A percentile compares a stretch with the other conserved stretches of the same genome.
These are phyloP conservation scores for Chalciporus pseudorubinellus DNA, from an alignment of 768 basidiomycete genomes.

Conservation along the genomic window DNA sequence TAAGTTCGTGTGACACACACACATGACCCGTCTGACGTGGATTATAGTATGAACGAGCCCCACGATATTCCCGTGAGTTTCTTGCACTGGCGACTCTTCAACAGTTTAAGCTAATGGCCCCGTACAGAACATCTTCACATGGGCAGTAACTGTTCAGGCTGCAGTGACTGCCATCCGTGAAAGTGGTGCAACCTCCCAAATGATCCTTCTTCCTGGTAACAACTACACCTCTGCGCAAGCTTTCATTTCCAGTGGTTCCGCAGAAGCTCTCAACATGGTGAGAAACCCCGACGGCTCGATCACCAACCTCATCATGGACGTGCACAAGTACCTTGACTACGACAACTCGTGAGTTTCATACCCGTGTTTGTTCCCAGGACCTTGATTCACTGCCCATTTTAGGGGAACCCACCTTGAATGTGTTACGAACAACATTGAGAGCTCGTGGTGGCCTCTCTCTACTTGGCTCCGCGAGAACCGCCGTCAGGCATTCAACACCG, in stretches of 20 bases:
- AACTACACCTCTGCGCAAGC: conserved; percentile 53
- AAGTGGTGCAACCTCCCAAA: conserved; percentile 48
- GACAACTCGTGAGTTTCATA: conserved; percentile 44
- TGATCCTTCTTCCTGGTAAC: conserved; percentile 58
- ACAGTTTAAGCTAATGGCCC: neutral
- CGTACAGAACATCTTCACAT: conserved; percentile 36
- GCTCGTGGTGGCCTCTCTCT: conserved; percentile 45
- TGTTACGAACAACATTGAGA: conserved; percentile 51
- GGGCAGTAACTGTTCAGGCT: conserved; percentile 54
- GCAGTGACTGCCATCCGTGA: conserved; percentile 60
- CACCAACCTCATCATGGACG: conserved; percentile 54
- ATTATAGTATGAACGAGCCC: conserved; percentile 58
- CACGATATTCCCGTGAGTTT: conserved; percentile 48
- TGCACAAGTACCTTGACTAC: conserved; percentile 60
- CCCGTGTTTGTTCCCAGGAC: neutral
- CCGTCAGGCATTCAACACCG: conserved; percentile 57
- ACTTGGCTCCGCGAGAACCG: conserved; percentile 48
- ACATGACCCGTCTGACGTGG: neutral
- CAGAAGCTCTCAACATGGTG: conserved; percentile 44
- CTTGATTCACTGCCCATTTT: neutral
- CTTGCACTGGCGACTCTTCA: neutral
- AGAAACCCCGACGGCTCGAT: conserved; percentile 45
- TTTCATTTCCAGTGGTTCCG: conserved; percentile 51
- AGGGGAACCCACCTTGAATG: conserved; percentile 46
- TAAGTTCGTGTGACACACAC: conserved; percentile 21